A percentile compares a stretch with the other conserved stretches of the same genome.
Conservation (phyloP, 2,329 filamentous ascomycete genomes). For the Albifimbria verrucaria region DNA sequence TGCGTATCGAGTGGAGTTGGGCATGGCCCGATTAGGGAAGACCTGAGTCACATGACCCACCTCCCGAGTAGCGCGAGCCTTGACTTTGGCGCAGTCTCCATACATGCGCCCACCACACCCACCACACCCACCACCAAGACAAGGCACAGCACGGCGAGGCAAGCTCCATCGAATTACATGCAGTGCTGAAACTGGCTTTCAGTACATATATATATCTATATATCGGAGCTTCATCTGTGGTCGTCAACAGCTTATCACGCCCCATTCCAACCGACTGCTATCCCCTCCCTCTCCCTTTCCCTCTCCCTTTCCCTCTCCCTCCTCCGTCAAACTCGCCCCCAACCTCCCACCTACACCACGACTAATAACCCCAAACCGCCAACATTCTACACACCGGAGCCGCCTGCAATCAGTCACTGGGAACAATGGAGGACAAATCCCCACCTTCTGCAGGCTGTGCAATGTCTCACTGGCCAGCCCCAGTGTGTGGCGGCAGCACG, state of each 20-base stretch:
- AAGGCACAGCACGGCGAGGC: too few species aligned
- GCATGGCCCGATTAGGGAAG: neutral
- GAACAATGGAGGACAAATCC: conserved; percentile 5
- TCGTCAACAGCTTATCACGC: too few species aligned
- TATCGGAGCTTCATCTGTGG: too few species aligned
- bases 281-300: neutral
- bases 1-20: neutral
- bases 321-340: neutral
- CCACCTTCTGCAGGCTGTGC: conserved; percentile 17
- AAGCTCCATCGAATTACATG: too few species aligned
- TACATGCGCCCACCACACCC: too few species aligned
- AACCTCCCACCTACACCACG: neutral
- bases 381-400: neutral
- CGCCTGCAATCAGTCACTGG: neutral
- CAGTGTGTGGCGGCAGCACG: conserved; percentile 15
- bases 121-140: too few species aligned
- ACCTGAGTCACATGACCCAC: neutral
- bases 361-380: neutral
- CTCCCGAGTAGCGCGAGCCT: too few species aligned
- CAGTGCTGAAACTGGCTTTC: too few species aligned
- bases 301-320: too few species aligned
- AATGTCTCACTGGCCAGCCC: conserved; percentile 11
- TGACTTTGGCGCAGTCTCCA: too few species aligned
- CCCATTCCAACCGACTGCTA: neutral
- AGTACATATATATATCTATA: too few species aligned